Conservation (phyloP, 192 early-diverging fungal species). For the Coemansia sp. region DNA sequence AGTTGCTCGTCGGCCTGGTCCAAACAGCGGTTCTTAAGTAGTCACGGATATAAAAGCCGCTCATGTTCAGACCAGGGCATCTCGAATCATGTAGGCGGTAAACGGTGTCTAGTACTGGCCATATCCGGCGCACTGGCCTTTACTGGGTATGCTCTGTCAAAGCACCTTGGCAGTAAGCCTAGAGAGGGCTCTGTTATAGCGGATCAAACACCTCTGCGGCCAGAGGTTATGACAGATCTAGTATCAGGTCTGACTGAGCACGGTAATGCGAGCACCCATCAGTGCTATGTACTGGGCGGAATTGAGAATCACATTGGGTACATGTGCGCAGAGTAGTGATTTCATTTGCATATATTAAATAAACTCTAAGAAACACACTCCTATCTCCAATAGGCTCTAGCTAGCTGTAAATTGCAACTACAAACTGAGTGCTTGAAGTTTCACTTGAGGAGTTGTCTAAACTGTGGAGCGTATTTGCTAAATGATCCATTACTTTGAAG, state of each 20-base stretch:
- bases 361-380: neutral
- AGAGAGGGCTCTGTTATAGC: neutral
- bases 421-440: neutral
- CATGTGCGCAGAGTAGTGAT: constrained; percentile 34
- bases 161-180: neutral
- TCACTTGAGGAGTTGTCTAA: neutral
- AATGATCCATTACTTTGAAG: neutral
- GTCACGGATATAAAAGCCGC: neutral
- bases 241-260: neutral
- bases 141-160: neutral
- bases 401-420: neutral
- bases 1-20: neutral
- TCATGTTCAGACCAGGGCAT: neutral
- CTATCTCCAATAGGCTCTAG: neutral
- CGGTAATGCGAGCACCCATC: neutral
- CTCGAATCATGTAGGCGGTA: neutral
- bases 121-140: neutral
- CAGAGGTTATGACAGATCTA: neutral
- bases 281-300: constrained; percentile 24
- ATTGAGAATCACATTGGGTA: constrained; percentile 44
- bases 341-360: neutral
- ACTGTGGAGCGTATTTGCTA: neutral
- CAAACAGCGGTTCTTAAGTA: neutral
- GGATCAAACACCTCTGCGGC: neutral
- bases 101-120: neutral